Percentiles rank a stretch among this genome's conserved stretches.
Conservation (phyloP, 495 filamentous ascomycete species). For the Hypoxylon cercidicola region DNA sequence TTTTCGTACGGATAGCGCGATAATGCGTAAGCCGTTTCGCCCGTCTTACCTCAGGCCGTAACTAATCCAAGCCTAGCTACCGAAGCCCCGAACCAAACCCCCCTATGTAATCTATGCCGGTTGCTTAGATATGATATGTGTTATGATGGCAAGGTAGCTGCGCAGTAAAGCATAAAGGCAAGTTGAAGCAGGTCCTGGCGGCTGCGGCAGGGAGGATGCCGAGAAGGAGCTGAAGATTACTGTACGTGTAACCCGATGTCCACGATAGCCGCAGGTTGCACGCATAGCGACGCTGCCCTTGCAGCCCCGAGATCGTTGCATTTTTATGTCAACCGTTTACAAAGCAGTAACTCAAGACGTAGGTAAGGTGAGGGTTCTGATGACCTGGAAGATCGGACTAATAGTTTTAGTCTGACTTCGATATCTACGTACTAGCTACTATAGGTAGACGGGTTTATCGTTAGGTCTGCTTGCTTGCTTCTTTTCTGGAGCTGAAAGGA, state of each 20-base stretch:
- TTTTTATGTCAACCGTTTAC: neutral
- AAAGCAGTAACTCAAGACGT: neutral
- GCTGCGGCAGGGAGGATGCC: conserved; percentile 30
- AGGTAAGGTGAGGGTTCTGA: conserved; percentile 1
- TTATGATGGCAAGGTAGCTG: neutral
- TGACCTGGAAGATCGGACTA: neutral
- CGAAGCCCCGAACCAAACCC: conserved; percentile 20
- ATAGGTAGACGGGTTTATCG: neutral
- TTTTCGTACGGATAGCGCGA: conserved; percentile 9
- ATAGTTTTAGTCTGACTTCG: neutral
- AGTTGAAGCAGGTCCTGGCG: conserved; percentile 4
- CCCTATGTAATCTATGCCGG: neutral
- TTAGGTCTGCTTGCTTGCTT: neutral
- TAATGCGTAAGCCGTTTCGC: conserved; percentile 23
- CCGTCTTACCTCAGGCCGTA: conserved; percentile 18
- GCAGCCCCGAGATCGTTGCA: conserved; percentile 10
- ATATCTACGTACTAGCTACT: too few species aligned
- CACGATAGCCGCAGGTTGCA: conserved; percentile 37
- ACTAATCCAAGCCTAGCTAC: conserved; percentile 7
- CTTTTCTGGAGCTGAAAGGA: neutral
- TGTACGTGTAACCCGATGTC: conserved; percentile 31
- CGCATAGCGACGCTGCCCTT: conserved; percentile 13
- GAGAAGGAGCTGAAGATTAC: conserved; percentile 37
- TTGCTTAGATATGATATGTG: neutral
- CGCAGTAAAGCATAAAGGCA: neutral